phyloP scores from a whole-genome alignment of 352 stramenopile genomes.

The Phytophthora syringae region DNA sequence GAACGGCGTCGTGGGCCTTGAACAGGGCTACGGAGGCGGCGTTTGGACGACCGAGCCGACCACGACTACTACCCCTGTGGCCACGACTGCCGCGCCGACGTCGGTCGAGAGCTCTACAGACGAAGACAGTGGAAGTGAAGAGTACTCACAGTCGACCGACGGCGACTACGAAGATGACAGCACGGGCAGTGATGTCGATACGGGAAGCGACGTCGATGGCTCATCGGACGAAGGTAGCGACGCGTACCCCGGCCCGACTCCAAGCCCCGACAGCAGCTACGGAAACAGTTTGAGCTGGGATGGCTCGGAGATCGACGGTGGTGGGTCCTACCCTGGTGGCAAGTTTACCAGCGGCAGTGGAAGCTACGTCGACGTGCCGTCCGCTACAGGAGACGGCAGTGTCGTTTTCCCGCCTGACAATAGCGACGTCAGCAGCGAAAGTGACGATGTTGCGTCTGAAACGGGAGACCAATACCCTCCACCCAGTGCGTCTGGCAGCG shows the following conservation, averaged over 20 bases:
- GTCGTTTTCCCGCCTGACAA: neutral
- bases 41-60: too few relatives aligned
- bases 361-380: conserved; percentile 12
- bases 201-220: too few relatives aligned
- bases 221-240: too few relatives aligned
- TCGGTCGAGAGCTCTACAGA: conserved; percentile 6
- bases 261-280: conserved; percentile 10
- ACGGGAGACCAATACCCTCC: neutral
- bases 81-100: too few relatives aligned
- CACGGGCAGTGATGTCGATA: too few relatives aligned
- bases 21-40: conserved; percentile 26
- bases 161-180: too few relatives aligned
- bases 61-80: conserved; percentile 5
- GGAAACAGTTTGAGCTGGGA: conserved; percentile 19
- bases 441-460: neutral
- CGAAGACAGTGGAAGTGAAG: neutral
- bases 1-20: conserved; percentile 18
- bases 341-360: conserved; percentile 14
- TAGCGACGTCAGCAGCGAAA: conserved; percentile 9
- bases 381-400: neutral
- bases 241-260: neutral
- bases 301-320: conserved; percentile 8
- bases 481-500: conserved; percentile 5
- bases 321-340: conserved; percentile 7
- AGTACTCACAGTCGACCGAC: conserved; percentile 5